phyloP scores from a whole-genome alignment of 441 rosid species.

The Omphalea diandra region DNA sequence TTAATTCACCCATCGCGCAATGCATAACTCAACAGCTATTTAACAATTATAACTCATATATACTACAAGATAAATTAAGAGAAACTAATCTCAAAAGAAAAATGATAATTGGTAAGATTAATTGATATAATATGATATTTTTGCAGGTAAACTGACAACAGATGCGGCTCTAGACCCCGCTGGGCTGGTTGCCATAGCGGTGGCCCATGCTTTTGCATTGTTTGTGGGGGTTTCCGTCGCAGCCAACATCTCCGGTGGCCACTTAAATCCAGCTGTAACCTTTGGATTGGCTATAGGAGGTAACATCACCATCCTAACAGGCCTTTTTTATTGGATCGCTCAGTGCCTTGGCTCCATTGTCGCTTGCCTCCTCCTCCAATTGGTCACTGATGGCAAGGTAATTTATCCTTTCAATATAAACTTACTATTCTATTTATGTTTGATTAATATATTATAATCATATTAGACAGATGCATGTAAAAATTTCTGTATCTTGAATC shows the following conservation, averaged over 20 bases:
- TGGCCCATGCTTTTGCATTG: constrained; percentile 82
- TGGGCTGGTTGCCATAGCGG: constrained; percentile 74
- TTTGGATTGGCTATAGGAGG: constrained; percentile 83
- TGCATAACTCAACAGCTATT: too few species aligned
- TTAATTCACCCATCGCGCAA: too few species aligned
- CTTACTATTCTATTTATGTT: too few species aligned
- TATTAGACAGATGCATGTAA: too few species aligned
- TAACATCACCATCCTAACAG: constrained; percentile 69
- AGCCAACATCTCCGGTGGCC: constrained; percentile 94
- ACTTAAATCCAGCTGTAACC: constrained; percentile 90
- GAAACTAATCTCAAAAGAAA: too few species aligned
- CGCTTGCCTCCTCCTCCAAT: constrained; percentile 77
- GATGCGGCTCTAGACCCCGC: constrained; percentile 74
- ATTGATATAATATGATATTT: too few species aligned
- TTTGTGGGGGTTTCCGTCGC: constrained; percentile 85
- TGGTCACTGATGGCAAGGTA: constrained; percentile 61
- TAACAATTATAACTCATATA: too few species aligned
- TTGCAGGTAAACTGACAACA: constrained; percentile 56
- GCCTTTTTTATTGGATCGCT: constrained; percentile 84
- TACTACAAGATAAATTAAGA: too few species aligned
- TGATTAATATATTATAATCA: too few species aligned
- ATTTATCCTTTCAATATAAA: too few species aligned
- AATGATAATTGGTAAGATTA: background rate
- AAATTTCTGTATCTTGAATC: too few species aligned
- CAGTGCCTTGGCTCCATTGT: constrained; percentile 83